A percentile compares a stretch with the other conserved stretches of the same genome.
These are phyloP conservation scores for Luffa aegyptiaca DNA, from an alignment of 306 rosid species.

Conservation along the genomic window DNA sequence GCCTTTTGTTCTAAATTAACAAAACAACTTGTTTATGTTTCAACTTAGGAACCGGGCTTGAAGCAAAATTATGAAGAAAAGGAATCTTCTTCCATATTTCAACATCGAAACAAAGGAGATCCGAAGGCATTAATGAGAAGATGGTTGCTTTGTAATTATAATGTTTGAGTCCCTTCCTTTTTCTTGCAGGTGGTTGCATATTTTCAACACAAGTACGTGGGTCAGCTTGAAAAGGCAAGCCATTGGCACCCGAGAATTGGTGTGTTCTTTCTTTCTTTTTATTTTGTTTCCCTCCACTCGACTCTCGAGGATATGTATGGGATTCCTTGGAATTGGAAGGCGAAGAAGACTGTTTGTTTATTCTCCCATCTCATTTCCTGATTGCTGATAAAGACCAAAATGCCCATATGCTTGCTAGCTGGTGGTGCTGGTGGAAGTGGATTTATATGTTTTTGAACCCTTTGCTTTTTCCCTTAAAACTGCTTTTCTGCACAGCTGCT, in stretches of 20 bases:
- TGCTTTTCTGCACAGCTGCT: neutral
- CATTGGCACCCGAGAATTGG: neutral
- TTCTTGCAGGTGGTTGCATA: slow-evolving; percentile 2
- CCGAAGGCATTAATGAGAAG: neutral
- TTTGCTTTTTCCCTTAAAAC: neutral
- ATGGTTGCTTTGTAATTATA: neutral
- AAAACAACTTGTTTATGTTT: neutral
- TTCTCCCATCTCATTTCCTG: neutral
- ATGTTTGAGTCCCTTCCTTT: neutral
- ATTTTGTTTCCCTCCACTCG: neutral
- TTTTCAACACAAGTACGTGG: slow-evolving; percentile 14
- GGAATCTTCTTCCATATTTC: neutral
- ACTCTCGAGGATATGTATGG: neutral
- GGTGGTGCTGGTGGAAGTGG: neutral
- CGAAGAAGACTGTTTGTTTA: neutral
- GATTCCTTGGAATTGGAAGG: neutral
- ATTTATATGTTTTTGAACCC: neutral
- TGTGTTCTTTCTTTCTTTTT: neutral
- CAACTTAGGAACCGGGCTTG: neutral
- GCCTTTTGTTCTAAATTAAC: neutral
- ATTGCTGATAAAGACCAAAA: neutral
- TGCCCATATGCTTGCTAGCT: neutral
- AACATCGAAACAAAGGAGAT: neutral
- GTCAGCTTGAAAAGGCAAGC: neutral
- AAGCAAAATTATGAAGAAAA: neutral